Base-by-base conservation (phyloP, 768 basidiomycete genomes). In the Tricholoma furcatifolium region DNA sequence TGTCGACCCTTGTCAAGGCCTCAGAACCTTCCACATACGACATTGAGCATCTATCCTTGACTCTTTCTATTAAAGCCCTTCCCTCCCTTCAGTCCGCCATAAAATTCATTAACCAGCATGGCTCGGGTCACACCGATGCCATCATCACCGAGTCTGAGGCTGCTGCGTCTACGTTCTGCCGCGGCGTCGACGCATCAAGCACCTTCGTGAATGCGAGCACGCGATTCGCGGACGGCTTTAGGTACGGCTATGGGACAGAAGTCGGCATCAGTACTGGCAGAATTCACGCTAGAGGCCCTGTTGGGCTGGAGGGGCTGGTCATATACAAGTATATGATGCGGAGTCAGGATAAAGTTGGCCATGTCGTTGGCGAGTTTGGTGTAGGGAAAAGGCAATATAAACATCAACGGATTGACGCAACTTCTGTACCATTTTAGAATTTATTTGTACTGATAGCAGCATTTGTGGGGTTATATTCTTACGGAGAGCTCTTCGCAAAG, bases 181-280 rank as follows among this genome's bases (percentile, higher is more conserved):
- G 88, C 15, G 91, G 91, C 6, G 86, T 98, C 20, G 95, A 96
- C 67, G 90, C 89, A 0, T 90, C 96, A 1, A 92, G 94, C 27
- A 92, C 92, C 4, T 99, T 88, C 62, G 81, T 96, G 54, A 98
- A 99, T 62, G 95, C 95, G 6, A 93, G 89, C 63, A 98, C 97
- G 9, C 81, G 97, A 34, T 98, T 99, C 66, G 88, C 95, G 0
- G 97, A 99, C 68, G 96, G 97, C 11, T 97, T 95, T 71, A 73
- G 96, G 55, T 98, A 93, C 65, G 97, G 97, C 0, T 94, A 97
- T 59, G 97, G 97, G 2, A 95, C 97, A 4, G 97, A 98, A 70
- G 96, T 99, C 0, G 97, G 97, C 8, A 97, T 99, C 63, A 91
- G 89, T 67, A 99, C 97, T 0, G 95, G 96, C 1, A 85, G 91